Evolutionary conservation across 2,329 filamentous ascomycete species (phyloP), one percentile per base, ranked within the genome.

Genomic region (Bipolaris oryzae): DNA sequence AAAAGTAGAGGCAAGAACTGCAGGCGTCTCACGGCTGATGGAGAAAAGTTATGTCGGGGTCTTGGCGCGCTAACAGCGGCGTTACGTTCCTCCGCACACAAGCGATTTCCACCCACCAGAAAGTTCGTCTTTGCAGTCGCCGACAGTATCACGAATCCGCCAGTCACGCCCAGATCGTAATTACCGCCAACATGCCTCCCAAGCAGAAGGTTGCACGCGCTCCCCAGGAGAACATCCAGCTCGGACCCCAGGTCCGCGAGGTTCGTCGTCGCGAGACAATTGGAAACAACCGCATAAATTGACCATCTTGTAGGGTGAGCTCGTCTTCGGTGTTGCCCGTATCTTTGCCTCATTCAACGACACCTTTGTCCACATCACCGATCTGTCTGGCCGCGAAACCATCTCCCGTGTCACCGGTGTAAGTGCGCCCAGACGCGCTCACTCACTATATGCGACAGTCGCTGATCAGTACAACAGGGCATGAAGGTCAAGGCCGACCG

Each of bases 321-420:
- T 96, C 81, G 92, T 96, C 81, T 97, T 97, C 81, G 93, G 93
- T 81, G 93, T 96, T 84, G 93, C 93, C 80, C 91, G 93, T 81
- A 97, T 97, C 86, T 95, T 97, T 83, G 93, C 93, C 77, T 96
- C 91, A 69, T 82, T 82, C 74, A 82, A 82, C 74, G 80, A 82
- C 67, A 82, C 80, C 73, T 83, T 83, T 77, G 95, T 99, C 80
- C 95, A 99, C 85, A 92, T 99, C 80, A 99, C 95, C 85, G 95
- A 98, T 96, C 92, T 99, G 81, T 80, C 79, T 84, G 95, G 95
- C 85, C 95, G 95, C 84, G 95, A 99, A 90, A 99, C 96, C 84
- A 97, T 99, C 86, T 91, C 88, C 88, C 93, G 95, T 91, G 94
- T 99, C 74, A 99, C 96, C 77, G 95, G 96, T 85, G 96, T 96